Evolutionary conservation across 2,329 filamentous ascomycete species (phyloP).

Genomic region (Thyridium curvatum): DNA sequence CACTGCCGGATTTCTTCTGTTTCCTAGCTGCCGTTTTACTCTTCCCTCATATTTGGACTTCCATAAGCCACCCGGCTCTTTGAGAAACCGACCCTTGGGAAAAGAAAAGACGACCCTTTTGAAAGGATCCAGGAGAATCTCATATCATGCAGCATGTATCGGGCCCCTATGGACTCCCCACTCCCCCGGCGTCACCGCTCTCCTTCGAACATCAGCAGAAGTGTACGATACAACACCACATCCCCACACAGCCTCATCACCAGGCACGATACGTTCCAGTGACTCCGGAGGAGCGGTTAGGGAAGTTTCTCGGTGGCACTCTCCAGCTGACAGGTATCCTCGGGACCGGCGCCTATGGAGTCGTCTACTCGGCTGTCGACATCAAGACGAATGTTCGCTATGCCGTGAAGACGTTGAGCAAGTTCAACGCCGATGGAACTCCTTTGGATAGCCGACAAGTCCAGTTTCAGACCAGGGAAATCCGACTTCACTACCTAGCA

Average conservation of each 20-base stretch:
- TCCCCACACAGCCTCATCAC: constrained; percentile 27
- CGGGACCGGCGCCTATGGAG: constrained; percentile 91
- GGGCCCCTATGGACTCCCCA: constrained; percentile 46
- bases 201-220: constrained; percentile 39
- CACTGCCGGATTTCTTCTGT: background rate
- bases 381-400: constrained; percentile 75
- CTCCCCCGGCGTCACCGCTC: constrained; percentile 50
- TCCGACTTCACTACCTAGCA: constrained; percentile 82
- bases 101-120: constrained; percentile 7
- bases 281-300: constrained; percentile 78
- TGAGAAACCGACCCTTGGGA: background rate
- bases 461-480: constrained; percentile 89
- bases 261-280: constrained; percentile 47
- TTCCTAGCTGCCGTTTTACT: no score
- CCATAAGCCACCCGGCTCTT: no score
- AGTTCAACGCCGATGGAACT: constrained; percentile 65
- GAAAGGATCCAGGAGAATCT: constrained; percentile 16
- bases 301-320: constrained; percentile 73
- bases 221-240: constrained; percentile 32
- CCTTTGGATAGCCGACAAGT: constrained; percentile 77
- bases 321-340: constrained; percentile 80
- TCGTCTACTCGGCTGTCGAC: constrained; percentile 87
- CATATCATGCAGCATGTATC: constrained; percentile 55
- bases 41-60: no score
- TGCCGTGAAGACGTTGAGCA: constrained; percentile 96